Base-by-base conservation (phyloP, 495 filamentous ascomycete species). In the Penicillium fimorum region DNA sequence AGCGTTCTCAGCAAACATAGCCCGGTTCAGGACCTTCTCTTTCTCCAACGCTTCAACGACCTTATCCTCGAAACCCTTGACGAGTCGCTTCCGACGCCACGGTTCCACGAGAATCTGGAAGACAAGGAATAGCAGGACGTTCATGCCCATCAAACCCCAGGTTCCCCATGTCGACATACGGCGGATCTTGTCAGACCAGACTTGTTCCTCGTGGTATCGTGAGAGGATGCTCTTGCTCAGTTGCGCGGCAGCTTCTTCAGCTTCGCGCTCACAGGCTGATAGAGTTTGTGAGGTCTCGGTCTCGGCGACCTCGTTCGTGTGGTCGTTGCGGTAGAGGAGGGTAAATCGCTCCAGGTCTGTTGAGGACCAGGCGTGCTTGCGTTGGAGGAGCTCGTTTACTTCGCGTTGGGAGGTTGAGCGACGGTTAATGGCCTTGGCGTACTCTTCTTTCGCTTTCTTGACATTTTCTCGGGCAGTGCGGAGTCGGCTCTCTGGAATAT, bases 151-250 rank as follows among this genome's bases (percentile, higher is more conserved):
- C 60, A 98, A 73, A 0, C 94, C 94, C 87, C 95, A 97, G 3
- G 94, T 98, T 22, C 94, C 92, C 94, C 94, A 98, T 5, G 94
- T 97, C 62, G 86, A 90, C 83, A 96, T 96, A 56, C 94, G 78
- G 41, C 94, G 82, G 67, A 98, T 98, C 67, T 96, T 94, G 66
- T 98, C 94, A 63, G 88, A 93, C 94, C 94, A 98, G 45, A 98
- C 96, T 78, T 98, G 94, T 73, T 98, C 94, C 72, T 98, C 94
- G 73, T 98, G 94, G 74, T 98, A 98, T 27, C 94, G 85, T 29
- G 86, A 86, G 32, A 97, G 76, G 55, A 97, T 97, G 35, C 82
- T 83, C 38, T 85, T 83, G 66, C 85, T 90, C 46, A 98, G 75
- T 64, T 84, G 81, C 8, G 84, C 79, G 25, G 85, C 81, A 2